A percentile compares a stretch with the other conserved stretches of the same genome.
phyloP scores from a whole-genome alignment of 2,329 filamentous ascomycete genomes.

The Emydomyces testavorans region DNA sequence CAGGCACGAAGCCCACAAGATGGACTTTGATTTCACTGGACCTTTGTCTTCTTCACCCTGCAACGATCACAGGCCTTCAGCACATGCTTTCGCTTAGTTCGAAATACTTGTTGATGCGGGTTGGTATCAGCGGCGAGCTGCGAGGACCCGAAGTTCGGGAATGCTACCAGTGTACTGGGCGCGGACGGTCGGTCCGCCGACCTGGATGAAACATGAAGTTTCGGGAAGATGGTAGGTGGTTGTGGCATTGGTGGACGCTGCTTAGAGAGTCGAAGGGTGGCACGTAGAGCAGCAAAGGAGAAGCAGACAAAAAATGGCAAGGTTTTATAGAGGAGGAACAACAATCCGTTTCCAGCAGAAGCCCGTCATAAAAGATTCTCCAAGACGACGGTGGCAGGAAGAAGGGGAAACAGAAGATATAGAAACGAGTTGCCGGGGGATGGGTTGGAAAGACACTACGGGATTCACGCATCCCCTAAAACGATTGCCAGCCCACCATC shows the following conservation, averaged over 20 bases:
- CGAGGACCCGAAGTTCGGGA: conserved; percentile 25
- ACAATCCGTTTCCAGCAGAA: conserved; percentile 11
- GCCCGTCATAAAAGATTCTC: conserved; percentile 5
- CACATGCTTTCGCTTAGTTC: conserved; percentile 37
- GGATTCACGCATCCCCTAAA: conserved; percentile 7
- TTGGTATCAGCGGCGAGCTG: conserved; percentile 25
- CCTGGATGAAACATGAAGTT: conserved; percentile 26
- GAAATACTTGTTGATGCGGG: conserved; percentile 31
- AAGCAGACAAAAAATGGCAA: conserved; percentile 1
- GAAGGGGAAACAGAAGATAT: conserved; percentile 17
- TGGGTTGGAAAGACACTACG: conserved; percentile 1
- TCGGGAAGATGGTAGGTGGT: conserved; percentile 24
- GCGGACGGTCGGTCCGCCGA: conserved; percentile 28
- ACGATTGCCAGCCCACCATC: conserved; percentile 8
- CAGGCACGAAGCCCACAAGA: conserved; percentile 4
- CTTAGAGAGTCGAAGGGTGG: background rate
- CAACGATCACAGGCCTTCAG: conserved; percentile 38
- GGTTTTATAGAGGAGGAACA: conserved; percentile 9
- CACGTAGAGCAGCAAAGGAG: conserved; percentile 1
- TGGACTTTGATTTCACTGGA: conserved; percentile 18
- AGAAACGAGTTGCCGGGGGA: conserved; percentile 10
- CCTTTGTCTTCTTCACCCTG: conserved; percentile 38
- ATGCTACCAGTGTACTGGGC: conserved; percentile 24
- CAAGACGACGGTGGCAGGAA: conserved; percentile 10
- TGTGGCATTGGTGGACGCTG: conserved; percentile 16